Conservation (phyloP, 345 rosid species). For the Zanthoxylum bungeanum region DNA sequence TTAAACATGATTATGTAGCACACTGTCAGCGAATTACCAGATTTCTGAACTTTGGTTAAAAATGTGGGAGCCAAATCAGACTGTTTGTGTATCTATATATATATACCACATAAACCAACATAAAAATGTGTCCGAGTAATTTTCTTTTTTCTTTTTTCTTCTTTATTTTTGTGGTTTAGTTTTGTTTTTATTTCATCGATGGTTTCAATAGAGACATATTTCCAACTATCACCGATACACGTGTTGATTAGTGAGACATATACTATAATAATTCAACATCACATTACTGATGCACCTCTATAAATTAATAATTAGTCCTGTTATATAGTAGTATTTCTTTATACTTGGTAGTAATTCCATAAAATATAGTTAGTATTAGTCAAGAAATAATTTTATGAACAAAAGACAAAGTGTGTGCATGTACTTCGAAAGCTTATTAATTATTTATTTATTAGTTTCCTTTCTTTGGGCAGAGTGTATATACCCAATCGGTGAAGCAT, state of each 20-base stretch:
- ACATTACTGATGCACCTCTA: no score
- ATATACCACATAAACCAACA: no score
- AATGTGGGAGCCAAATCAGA: neutral
- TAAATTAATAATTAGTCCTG: no score
- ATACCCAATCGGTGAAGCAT: neutral
- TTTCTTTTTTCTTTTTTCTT: neutral
- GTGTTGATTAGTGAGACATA: no score
- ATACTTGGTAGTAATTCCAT: no score
- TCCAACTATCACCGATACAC: neutral
- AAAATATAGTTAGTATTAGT: no score
- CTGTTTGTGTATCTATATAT: no score
- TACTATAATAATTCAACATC: neutral
- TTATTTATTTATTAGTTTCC: neutral
- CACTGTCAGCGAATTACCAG: neutral
- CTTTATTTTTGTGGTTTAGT: neutral
- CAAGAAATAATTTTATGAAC: no score
- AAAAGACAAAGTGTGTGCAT: neutral
- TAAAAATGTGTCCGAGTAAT: neutral
- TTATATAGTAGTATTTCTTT: no score
- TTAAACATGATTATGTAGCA: neutral
- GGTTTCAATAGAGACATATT: no score
- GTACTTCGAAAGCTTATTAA: neutral
- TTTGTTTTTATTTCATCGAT: neutral
- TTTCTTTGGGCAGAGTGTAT: neutral
- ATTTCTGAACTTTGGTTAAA: neutral